phyloP scores from a whole-genome alignment of 139 green algal species.

The Desmodesmus armatus region DNA sequence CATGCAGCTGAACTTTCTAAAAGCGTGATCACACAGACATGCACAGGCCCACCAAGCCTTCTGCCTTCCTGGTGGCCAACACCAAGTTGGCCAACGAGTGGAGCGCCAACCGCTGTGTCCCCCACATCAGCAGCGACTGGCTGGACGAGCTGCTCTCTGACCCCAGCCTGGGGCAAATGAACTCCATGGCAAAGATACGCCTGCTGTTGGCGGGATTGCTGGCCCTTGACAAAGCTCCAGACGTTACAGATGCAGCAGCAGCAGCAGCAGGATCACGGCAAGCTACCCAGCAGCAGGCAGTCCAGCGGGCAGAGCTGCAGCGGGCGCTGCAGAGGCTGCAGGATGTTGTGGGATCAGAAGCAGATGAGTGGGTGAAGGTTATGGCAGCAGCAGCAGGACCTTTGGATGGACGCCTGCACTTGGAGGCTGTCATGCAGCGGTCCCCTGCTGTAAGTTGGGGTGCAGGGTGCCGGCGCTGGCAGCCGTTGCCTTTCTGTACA shows the following conservation, averaged over 20 bases:
- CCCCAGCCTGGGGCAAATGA: background rate
- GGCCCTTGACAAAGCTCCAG: constrained; percentile 23
- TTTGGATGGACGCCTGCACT: constrained; percentile 34
- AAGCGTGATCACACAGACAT: too few relatives aligned
- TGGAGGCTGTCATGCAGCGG: constrained; percentile 24
- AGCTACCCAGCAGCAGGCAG: background rate
- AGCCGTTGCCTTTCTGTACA: background rate
- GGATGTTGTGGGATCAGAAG: background rate
- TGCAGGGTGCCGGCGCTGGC: background rate
- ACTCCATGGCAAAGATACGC: constrained; percentile 28
- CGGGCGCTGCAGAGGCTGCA: background rate
- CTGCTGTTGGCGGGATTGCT: constrained; percentile 30
- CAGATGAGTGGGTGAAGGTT: constrained; percentile 44
- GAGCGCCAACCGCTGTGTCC: constrained; percentile 17
- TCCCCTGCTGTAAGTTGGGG: constrained; percentile 17
- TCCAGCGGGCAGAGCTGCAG: background rate
- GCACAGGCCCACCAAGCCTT: too few relatives aligned
- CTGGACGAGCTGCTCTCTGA: constrained; percentile 2
- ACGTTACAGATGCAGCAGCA: too few relatives aligned
- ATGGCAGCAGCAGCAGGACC: constrained; percentile 25
- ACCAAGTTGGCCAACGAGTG: constrained; percentile 36
- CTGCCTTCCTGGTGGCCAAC: too few relatives aligned
- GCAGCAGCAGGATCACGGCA: background rate
- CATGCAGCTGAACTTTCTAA: too few relatives aligned
- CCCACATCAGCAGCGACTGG: constrained; percentile 16